Evolutionary conservation across 352 stramenopile species (phyloP).

Genomic region (Pythium sp.): DNA sequence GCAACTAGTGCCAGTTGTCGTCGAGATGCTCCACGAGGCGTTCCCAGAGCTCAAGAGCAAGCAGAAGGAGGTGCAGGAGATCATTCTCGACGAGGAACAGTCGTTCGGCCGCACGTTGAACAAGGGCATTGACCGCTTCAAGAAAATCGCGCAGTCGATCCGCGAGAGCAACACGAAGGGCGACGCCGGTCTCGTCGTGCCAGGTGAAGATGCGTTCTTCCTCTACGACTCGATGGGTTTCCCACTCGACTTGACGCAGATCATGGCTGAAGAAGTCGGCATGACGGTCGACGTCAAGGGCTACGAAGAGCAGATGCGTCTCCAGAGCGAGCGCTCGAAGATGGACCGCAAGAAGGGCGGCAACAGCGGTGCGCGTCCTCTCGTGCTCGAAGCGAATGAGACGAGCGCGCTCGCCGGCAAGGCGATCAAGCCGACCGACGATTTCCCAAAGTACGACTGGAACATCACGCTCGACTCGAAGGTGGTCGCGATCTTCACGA

Average conservation of each 20-base stretch:
- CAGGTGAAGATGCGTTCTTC: constrained; percentile 96
- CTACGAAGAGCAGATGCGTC: constrained; percentile 94
- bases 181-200: constrained; percentile 74
- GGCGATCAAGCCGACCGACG: constrained; percentile 88
- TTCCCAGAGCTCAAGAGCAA: constrained; percentile 96
- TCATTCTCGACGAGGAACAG: constrained; percentile 97
- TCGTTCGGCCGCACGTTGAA: constrained; percentile 94
- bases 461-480: constrained; percentile 74
- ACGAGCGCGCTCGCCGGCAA: constrained; percentile 86
- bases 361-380: constrained; percentile 56
- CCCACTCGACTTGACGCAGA: constrained; percentile 97
- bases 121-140: constrained; percentile 90
- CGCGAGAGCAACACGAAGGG: constrained; percentile 54
- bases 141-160: constrained; percentile 84
- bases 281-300: constrained; percentile 93
- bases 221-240: constrained; percentile 99
- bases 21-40: constrained; percentile 91
- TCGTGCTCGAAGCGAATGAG: constrained; percentile 95
- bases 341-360: constrained; percentile 88
- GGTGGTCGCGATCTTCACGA: constrained; percentile 94
- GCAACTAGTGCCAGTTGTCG: constrained; percentile 92
- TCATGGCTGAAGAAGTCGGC: constrained; percentile 95
- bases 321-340: constrained; percentile 83
- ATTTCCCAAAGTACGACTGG: constrained; percentile 95
- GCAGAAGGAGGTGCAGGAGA: constrained; percentile 87